Evolutionary conservation across 2,329 filamentous ascomycete genomes (phyloP).

Genomic region (Cryoendolithus antarcticus): DNA sequence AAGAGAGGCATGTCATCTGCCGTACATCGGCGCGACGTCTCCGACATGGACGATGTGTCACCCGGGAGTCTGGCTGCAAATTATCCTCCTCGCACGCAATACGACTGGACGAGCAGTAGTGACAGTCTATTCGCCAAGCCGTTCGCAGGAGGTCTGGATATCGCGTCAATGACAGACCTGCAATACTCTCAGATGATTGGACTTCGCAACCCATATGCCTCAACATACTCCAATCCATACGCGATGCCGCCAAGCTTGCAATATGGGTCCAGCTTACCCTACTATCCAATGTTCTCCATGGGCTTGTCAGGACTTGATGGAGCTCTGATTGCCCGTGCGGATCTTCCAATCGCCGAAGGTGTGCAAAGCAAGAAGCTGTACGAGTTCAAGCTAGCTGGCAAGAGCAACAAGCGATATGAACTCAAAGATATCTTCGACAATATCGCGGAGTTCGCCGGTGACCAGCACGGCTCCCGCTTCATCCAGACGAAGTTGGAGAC

Average conservation of each 20-base stretch:
- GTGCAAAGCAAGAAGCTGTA: conserved; percentile 62
- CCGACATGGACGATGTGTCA: too few species aligned
- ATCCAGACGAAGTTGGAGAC: conserved; percentile 87
- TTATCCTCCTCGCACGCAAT: too few species aligned
- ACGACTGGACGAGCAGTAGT: too few species aligned
- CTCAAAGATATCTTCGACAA: conserved; percentile 80
- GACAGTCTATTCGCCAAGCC: too few species aligned
- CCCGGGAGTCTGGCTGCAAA: too few species aligned
- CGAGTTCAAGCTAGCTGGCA: conserved; percentile 65
- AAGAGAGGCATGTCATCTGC: too few species aligned
- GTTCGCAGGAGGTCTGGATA: too few species aligned
- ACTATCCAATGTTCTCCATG: conserved; percentile 24
- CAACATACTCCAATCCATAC: conserved; percentile 22
- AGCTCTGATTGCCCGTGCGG: conserved; percentile 37
- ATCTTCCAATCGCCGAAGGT: conserved; percentile 44
- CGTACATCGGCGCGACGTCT: too few species aligned
- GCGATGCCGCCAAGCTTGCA: conserved; percentile 24
- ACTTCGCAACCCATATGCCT: conserved; percentile 22
- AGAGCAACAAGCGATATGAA: conserved; percentile 63
- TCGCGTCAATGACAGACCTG: too few species aligned
- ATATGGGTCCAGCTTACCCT: conserved; percentile 23
- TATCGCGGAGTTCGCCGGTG: conserved; percentile 87
- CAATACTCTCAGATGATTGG: conserved; percentile 19
- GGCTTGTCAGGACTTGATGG: conserved; percentile 27
- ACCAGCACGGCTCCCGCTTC: conserved; percentile 90